Base-by-base conservation (phyloP, 2,329 filamentous ascomycete species). In the Sporothrix pallida region DNA sequence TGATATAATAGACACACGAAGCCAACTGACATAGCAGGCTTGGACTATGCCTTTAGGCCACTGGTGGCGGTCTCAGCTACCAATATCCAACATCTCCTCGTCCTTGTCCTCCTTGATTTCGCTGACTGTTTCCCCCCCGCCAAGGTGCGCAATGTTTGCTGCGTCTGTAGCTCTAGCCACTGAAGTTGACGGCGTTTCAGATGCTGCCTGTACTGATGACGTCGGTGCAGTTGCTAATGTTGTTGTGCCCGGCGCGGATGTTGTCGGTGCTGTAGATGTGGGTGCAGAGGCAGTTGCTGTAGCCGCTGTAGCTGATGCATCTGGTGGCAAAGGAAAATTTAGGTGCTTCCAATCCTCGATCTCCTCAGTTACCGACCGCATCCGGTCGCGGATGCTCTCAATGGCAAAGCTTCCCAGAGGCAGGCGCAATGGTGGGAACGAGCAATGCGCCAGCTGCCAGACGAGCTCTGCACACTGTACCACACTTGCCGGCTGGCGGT, bases 351-450 rank as follows among this genome's bases (percentile, higher is more conserved):
- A 97, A 80, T 97, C 94, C 83, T 97, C 94, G 77, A 97, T 88
- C 84, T 99, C 96, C 82, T 98, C 96, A 13, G 95, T 98, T 56
- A 98, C 93, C 75, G 92, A 95, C 77, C 94, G 89, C 79, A 98
- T 83, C 23, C 95, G 87, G 83, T 99, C 96, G 17, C 96, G 87
- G 70, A 98, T 97, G 81, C 95, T 98, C 81, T 99, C 95, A 52
- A 98, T 95, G 1, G 96, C 95, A 83, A 97, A 98, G 76, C 91
- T 97, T 0, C 96, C 96, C 31, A 98, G 83, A n/a, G 98, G 84
- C 74, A 99, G 83, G 48, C 96, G 85, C 76, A 98, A 81, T 0
- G 96, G 96, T 69, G 96, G 96, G 80, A 94, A 98, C n/a, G 90
- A 92, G 83, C 95, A 98, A 84, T 98, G 96, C 0, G 92, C 96